Percentiles rank a stretch among this genome's conserved stretches.
These are phyloP conservation scores for Tothia fuscella DNA, from an alignment of 2,329 filamentous ascomycete genomes.

Conservation along the genomic window DNA sequence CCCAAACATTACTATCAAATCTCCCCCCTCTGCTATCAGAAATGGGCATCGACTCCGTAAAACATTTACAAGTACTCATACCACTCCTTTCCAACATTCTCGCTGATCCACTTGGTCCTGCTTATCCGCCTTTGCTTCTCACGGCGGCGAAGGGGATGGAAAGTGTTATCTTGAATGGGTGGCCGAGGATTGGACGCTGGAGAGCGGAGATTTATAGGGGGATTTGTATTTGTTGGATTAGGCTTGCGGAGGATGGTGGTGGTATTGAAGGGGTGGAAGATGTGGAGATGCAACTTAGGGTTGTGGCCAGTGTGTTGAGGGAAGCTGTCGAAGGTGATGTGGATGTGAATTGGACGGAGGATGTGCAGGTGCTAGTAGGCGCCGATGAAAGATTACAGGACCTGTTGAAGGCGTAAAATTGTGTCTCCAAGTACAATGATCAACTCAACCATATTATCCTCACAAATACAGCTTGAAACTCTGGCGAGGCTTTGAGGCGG, in stretches of 20 bases:
- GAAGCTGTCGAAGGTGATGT: neutral
- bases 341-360: neutral
- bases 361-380: neutral
- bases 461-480: too few relatives aligned
- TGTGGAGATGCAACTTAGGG: neutral
- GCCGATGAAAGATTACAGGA: slow-evolving; percentile 1
- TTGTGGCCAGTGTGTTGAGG: neutral
- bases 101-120: slow-evolving; percentile 54
- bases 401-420: slow-evolving; percentile 5
- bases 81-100: slow-evolving; percentile 55
- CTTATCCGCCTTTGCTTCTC: slow-evolving; percentile 41
- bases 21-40: slow-evolving; percentile 38
- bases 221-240: slow-evolving; percentile 1
- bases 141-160: slow-evolving; percentile 44
- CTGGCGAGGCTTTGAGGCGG: too few relatives aligned
- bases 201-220: slow-evolving; percentile 41
- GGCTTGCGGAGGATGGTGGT: slow-evolving; percentile 2
- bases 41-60: slow-evolving; percentile 51
- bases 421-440: too few relatives aligned
- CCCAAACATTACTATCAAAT: slow-evolving; percentile 43
- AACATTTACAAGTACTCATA: slow-evolving; percentile 58
- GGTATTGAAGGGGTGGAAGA: neutral
- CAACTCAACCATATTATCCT: too few relatives aligned
- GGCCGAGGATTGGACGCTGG: slow-evolving; percentile 56
- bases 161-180: slow-evolving; percentile 48